These are phyloP conservation scores for Scheffersomyces spartinae DNA, from an alignment of 805 yeast species.

Conservation along the genomic window DNA sequence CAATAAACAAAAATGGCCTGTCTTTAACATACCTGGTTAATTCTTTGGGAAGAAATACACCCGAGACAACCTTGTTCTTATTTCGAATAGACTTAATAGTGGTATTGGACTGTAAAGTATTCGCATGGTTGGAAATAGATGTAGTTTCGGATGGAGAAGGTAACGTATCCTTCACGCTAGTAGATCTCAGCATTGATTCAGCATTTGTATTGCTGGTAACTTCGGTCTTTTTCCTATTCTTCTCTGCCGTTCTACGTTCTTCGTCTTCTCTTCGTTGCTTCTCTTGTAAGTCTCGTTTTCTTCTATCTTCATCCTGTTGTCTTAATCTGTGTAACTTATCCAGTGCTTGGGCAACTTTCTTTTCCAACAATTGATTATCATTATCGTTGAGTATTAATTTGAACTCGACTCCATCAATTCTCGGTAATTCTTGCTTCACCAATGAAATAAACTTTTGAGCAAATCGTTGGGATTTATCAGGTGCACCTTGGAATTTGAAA, in stretches of 20 bases:
- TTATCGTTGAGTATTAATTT: constrained; percentile 41
- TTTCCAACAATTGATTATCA: constrained; percentile 24
- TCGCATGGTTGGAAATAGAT: too few species aligned
- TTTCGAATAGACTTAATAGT: constrained; percentile 22
- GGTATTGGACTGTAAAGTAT: constrained; percentile 18
- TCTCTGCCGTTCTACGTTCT: constrained; percentile 9
- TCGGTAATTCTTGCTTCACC: constrained; percentile 19
- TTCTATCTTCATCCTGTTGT: not conserved
- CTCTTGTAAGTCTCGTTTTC: constrained; percentile 13
- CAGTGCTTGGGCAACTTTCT: constrained; percentile 14
- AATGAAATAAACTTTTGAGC: constrained; percentile 20
- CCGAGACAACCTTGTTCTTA: constrained; percentile 18
- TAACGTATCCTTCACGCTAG: too few species aligned
- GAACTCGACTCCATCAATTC: constrained; percentile 41
- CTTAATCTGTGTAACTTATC: constrained; percentile 22
- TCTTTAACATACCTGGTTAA: constrained; percentile 38
- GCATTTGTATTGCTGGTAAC: too few species aligned
- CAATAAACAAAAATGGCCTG: constrained; percentile 47
- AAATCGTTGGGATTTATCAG: constrained; percentile 31
- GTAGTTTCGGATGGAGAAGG: too few species aligned
- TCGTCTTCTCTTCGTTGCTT: constrained; percentile 24
- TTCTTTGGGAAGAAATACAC: constrained; percentile 36
- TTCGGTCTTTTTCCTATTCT: constrained; percentile 5
- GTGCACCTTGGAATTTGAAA: constrained; percentile 46
- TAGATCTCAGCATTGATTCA: not conserved